These are phyloP conservation scores for Verticillium alfalfae DNA, from an alignment of 2,329 filamentous ascomycete species.

Conservation along the genomic window DNA sequence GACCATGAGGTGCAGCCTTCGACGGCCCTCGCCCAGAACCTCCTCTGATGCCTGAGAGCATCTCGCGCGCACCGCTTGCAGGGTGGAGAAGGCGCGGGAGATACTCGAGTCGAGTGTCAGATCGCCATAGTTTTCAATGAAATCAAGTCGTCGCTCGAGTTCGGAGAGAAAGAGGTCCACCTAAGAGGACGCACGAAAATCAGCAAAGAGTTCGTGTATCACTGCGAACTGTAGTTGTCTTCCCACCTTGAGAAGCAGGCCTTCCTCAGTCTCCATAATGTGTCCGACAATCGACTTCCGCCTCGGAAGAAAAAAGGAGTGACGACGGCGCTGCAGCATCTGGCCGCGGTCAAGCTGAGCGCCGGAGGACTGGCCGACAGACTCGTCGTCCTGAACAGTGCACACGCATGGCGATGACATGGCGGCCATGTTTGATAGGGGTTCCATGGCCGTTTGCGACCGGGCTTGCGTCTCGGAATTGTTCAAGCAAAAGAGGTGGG, in stretches of 20 bases:
- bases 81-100: constrained; percentile 75
- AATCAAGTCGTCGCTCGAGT: constrained; percentile 79
- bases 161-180: constrained; percentile 80
- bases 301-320: constrained; percentile 52
- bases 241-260: constrained; percentile 49
- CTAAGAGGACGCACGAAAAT: constrained; percentile 25
- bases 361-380: constrained; percentile 32
- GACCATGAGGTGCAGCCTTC: constrained; percentile 81
- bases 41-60: constrained; percentile 89
- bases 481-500: neutral
- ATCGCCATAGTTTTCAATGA: constrained; percentile 83
- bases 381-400: constrained; percentile 25
- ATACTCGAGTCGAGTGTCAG: constrained; percentile 78
- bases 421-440: constrained; percentile 25
- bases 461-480: neutral
- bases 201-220: neutral
- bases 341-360: constrained; percentile 24
- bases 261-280: constrained; percentile 59
- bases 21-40: constrained; percentile 78
- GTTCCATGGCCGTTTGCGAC: constrained; percentile 5
- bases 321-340: constrained; percentile 40
- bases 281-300: constrained; percentile 54
- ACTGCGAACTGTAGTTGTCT: too few species aligned
- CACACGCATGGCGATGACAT: constrained; percentile 30
- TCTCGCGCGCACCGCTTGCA: constrained; percentile 80